Evolutionary conservation across 306 rosid species (phyloP).

Genomic region (Rosa chinensis): DNA sequence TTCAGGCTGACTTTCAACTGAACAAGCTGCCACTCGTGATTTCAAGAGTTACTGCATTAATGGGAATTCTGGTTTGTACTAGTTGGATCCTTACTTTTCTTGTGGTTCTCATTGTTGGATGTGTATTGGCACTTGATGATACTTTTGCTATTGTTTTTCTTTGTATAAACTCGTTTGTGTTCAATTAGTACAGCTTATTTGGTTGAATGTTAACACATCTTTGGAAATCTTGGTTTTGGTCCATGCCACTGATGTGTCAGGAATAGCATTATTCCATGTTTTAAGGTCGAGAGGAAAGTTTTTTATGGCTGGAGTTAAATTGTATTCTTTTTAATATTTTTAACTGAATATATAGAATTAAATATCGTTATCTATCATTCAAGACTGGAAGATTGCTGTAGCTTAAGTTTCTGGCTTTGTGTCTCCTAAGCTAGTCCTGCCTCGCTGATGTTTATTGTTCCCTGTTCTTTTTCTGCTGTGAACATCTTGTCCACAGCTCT

Average conservation of each 20-base stretch:
- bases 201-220: neutral
- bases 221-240: neutral
- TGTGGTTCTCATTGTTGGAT: conserved; percentile 11
- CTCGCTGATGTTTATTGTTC: conserved; percentile 1
- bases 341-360: neutral
- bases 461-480: neutral
- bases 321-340: neutral
- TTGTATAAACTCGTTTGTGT: neutral
- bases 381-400: neutral
- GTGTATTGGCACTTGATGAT: neutral
- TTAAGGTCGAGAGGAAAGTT: neutral
- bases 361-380: neutral
- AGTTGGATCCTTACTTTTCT: conserved; percentile 8
- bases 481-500: neutral
- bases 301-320: neutral
- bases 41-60: conserved; percentile 80
- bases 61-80: conserved; percentile 84
- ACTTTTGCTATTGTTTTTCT: neutral
- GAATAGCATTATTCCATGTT: neutral
- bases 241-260: neutral
- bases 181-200: neutral
- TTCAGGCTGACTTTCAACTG: conserved; percentile 49
- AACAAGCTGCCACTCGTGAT: conserved; percentile 77
- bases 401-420: neutral
- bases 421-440: neutral